phyloP scores from a whole-genome alignment of 768 basidiomycete species.

The Sporobolomyces roseus region DNA sequence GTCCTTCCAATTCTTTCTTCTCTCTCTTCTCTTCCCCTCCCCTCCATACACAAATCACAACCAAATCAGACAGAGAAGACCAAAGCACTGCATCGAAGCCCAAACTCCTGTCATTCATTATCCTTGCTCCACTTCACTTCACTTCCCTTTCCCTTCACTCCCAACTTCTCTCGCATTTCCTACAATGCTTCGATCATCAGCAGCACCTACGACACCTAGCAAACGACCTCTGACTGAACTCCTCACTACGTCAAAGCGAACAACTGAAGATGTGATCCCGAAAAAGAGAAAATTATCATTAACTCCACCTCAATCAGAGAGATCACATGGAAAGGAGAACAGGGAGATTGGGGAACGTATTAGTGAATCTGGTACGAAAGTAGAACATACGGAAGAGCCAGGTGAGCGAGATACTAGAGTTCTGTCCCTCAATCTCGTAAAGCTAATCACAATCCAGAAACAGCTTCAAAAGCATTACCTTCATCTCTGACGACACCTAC shows the following conservation, averaged over 20 bases:
- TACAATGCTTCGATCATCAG: constrained; percentile 38
- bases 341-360: too few species aligned
- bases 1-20: constrained; percentile 1
- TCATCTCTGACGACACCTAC: constrained; percentile 2
- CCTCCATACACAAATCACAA: neutral
- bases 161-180: neutral
- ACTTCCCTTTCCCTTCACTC: neutral
- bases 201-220: constrained; percentile 35
- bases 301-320: neutral
- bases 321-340: constrained; percentile 6
- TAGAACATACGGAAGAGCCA: neutral
- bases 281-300: constrained; percentile 12
- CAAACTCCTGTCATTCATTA: too few species aligned
- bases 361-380: too few species aligned
- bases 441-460: too few species aligned
- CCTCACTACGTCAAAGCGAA: neutral
- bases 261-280: constrained; percentile 1
- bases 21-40: neutral
- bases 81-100: too few species aligned
- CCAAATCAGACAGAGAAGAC: too few species aligned
- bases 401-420: too few species aligned
- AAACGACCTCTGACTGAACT: constrained; percentile 11
- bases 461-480: constrained; percentile 4
- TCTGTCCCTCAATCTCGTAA: neutral
- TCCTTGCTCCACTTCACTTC: neutral